These are phyloP conservation scores for Coniferiporia sulphurascens DNA, from an alignment of 1,284 basidiomycete species.

Conservation along the genomic window DNA sequence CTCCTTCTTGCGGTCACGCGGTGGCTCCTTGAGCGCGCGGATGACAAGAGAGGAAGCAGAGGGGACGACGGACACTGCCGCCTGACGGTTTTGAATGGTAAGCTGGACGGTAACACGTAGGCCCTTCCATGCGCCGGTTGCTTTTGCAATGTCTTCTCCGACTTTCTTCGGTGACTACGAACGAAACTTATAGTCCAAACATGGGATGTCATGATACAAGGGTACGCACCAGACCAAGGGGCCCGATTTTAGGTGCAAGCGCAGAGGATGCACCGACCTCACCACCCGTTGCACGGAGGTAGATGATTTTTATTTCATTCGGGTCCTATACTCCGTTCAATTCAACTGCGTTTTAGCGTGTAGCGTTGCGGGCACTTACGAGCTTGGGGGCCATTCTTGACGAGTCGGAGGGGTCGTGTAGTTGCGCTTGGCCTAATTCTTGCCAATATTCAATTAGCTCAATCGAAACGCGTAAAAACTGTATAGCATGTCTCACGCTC, in stretches of 20 bases:
- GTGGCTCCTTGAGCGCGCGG: slow-evolving; percentile 98
- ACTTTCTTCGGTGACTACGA: slow-evolving; percentile 98
- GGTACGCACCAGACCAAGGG: slow-evolving; percentile 90
- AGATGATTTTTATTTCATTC: slow-evolving; percentile 97
- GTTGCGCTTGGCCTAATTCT: slow-evolving; percentile 10
- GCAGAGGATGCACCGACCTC: slow-evolving; percentile 99
- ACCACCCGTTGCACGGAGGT: slow-evolving; percentile 98
- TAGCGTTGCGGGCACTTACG: slow-evolving; percentile 38
- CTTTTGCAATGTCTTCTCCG: slow-evolving; percentile 99
- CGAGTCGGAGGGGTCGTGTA: slow-evolving; percentile 24
- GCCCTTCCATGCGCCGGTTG: slow-evolving; percentile 98
- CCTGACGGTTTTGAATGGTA: slow-evolving; percentile 99
- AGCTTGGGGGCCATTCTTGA: slow-evolving; percentile 71
- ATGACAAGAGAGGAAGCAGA: slow-evolving; percentile 98
- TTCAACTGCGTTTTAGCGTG: slow-evolving; percentile 19
- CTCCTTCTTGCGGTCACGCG: slow-evolving; percentile 99
- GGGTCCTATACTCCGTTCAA: slow-evolving; percentile 60
- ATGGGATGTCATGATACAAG: background rate
- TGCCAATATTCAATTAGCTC: slow-evolving; percentile 5
- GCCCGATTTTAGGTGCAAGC: slow-evolving; percentile 99
- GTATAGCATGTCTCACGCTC: background rate
- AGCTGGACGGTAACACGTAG: slow-evolving; percentile 98
- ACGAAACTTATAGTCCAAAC: slow-evolving; percentile 1
- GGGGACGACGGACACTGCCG: slow-evolving; percentile 93
- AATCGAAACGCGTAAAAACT: background rate